Conservation (phyloP, 2,329 filamentous ascomycete genomes). For the Elsinoe australis region DNA sequence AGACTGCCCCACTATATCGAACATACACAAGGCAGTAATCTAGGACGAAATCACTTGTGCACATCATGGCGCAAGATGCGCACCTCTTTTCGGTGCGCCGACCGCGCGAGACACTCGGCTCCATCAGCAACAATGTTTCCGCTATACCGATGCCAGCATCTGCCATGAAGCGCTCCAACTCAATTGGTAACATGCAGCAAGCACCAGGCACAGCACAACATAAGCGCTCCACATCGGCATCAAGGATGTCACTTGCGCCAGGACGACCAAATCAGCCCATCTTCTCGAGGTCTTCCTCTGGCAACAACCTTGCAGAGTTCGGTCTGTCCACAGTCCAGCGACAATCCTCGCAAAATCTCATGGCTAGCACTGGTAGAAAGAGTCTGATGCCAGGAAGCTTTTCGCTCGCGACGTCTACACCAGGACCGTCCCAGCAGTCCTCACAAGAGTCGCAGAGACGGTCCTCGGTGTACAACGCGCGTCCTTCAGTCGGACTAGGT, state of each 20-base stretch:
- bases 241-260: slow-evolving; percentile 77
- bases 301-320: slow-evolving; percentile 68
- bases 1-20: too few relatives aligned
- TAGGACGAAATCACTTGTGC: neutral
- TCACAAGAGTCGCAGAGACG: slow-evolving; percentile 55
- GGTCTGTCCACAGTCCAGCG: slow-evolving; percentile 79
- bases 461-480: slow-evolving; percentile 60
- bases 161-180: slow-evolving; percentile 86
- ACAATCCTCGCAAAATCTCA: slow-evolving; percentile 65
- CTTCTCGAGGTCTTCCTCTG: slow-evolving; percentile 78
- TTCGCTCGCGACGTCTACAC: slow-evolving; percentile 40
- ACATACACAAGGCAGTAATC: too few relatives aligned
- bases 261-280: slow-evolving; percentile 76
- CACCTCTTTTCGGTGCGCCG: slow-evolving; percentile 87
- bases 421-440: slow-evolving; percentile 35
- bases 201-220: slow-evolving; percentile 62
- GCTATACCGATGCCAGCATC: slow-evolving; percentile 85
- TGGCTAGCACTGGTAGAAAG: slow-evolving; percentile 55
- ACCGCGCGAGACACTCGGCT: slow-evolving; percentile 85
- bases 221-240: slow-evolving; percentile 72
- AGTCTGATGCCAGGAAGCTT: slow-evolving; percentile 52
- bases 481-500: slow-evolving; percentile 56
- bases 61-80: slow-evolving; percentile 74
- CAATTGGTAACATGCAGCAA: slow-evolving; percentile 59
- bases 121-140: slow-evolving; percentile 67